Evolutionary conservation across 169 alveolate species (phyloP), one percentile per base, ranked within the genome.

Genomic region (Eimeria brunetti): DNA sequence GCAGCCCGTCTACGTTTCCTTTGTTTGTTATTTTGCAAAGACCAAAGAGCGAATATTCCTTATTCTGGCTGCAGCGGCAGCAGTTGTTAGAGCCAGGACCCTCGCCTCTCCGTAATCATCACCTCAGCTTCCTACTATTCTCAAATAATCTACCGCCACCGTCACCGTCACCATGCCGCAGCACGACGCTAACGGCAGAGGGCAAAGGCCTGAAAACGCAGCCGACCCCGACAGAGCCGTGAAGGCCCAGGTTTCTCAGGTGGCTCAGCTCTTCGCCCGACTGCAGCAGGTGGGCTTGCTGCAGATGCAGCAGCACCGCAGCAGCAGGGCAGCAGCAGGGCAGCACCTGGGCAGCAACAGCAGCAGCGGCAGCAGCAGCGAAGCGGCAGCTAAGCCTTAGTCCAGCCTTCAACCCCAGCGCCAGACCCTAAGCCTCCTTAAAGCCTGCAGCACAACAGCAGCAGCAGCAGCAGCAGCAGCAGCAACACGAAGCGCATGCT

Each of bases 191-290:
- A 41, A 30, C 67, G 53, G 56, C 90, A 83, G 60, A 83, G 90
- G 90, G 14, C 33, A n/a, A 6, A 73, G 75, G 20, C 51, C 51
- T 2, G 90, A 83, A 24, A 49, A 36, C 56, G 58, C 51, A n/a
- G 75, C 76, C n/a, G 90, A 83, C 6, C 16, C 90, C 6, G 90
- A 83, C 51, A 12, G 90, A 41, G 18, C n/a, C 33, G 53, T 53
- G 1, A 83, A 83, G 53, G 76, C 62, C 8, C 90, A 83, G 53
- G 53, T 83, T 9, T 83, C 95, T 41, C 95, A 62, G 53, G 95
- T 91, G 20, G 84, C 88, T 53, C 95, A 91, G n/a, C 95, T 91
- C 51, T 91, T 91, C 27, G 95, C 95, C n/a, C 95, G 95, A 11
- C 73, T 91, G 67, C 90, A 91, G 91, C 95, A 91, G 90, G 95